A percentile compares a stretch with the other conserved stretches of the same genome.
These are phyloP conservation scores for Tremella fuciformis DNA, from an alignment of 768 basidiomycete species.

Conservation along the genomic window DNA sequence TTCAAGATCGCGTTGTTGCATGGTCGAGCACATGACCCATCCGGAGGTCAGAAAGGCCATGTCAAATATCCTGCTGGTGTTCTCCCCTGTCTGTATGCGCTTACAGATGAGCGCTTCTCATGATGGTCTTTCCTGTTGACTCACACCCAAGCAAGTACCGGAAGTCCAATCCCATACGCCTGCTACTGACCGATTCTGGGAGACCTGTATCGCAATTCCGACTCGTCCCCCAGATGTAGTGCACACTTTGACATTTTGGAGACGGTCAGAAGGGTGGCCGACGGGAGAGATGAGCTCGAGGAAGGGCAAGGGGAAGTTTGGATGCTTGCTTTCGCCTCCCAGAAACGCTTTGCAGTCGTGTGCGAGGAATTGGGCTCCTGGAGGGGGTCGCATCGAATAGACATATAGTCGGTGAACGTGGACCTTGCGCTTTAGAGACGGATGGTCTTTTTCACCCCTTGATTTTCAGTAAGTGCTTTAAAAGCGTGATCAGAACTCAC, in stretches of 20 bases:
- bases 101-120: too few species aligned
- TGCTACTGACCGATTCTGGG: neutral
- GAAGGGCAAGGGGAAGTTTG: neutral
- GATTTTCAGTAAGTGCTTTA: too few species aligned
- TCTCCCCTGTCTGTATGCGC: too few species aligned
- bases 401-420: neutral
- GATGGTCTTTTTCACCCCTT: too few species aligned
- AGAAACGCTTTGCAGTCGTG: too few species aligned
- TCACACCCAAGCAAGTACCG: neutral
- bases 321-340: neutral
- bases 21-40: neutral
- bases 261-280: neutral
- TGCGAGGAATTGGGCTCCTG: neutral
- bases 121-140: neutral
- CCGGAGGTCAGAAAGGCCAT: neutral
- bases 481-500: neutral
- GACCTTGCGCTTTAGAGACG: neutral
- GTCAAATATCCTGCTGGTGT: neutral
- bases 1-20: neutral
- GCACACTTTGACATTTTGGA: neutral
- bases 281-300: neutral
- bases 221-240: neutral
- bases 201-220: neutral
- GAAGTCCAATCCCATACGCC: constrained; percentile 1
- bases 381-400: neutral